A percentile compares a stretch with the other conserved stretches of the same genome.
phyloP scores from a whole-genome alignment of 202 grass and related monocot genomes.

The Alloteropsis angusta region DNA sequence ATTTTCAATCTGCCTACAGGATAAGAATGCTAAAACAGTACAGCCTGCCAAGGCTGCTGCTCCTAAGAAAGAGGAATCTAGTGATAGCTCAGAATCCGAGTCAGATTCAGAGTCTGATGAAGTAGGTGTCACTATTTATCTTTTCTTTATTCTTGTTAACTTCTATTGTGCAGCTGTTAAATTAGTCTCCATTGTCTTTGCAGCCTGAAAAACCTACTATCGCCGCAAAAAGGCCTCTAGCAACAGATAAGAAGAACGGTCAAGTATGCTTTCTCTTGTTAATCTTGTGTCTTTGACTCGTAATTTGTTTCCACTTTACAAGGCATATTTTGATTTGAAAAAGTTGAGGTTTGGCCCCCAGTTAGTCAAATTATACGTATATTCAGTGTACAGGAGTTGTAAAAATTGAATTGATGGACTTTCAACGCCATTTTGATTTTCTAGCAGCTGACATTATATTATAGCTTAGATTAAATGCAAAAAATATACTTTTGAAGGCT shows the following conservation, averaged over 20 bases:
- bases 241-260: constrained; percentile 32
- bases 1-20: background rate
- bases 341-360: background rate
- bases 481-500: background rate
- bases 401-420: too few species aligned
- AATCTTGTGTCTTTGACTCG: background rate
- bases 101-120: constrained; percentile 26
- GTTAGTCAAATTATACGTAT: background rate
- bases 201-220: constrained; percentile 54
- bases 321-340: background rate
- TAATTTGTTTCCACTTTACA: background rate
- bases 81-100: constrained; percentile 33
- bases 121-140: background rate
- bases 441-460: background rate
- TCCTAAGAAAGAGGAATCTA: constrained; percentile 43
- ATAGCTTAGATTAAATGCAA: background rate
- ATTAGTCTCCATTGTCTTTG: background rate
- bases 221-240: constrained; percentile 44
- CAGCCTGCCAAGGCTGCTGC: constrained; percentile 18
- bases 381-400: background rate
- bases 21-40: constrained; percentile 28
- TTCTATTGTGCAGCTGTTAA: constrained; percentile 3
- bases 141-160: background rate
- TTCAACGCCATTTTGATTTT: background rate
- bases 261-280: constrained; percentile 29